Conservation (phyloP, 139 green algal species). For the Tetraselmis striata region DNA sequence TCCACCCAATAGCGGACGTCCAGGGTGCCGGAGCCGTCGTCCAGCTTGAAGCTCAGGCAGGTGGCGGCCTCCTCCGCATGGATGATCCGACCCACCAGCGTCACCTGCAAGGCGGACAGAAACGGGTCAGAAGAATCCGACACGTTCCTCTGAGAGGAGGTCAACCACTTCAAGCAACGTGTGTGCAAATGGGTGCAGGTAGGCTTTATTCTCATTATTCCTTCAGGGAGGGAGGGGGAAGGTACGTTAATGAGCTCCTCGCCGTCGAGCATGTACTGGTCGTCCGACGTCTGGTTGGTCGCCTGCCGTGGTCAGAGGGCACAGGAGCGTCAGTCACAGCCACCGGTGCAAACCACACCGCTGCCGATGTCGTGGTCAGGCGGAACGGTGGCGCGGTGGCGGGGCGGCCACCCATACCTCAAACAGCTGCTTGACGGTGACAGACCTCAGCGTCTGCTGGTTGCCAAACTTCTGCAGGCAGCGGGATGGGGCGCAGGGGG, state of each 20-base stretch:
- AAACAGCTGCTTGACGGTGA: conserved; percentile 63
- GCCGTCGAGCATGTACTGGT: conserved; percentile 30
- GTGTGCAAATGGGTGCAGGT: not conserved
- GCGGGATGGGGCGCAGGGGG: too few relatives aligned
- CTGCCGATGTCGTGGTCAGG: too few relatives aligned
- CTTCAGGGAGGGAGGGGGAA: not conserved
- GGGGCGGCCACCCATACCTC: too few relatives aligned
- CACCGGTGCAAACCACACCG: too few relatives aligned
- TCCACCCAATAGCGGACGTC: conserved; percentile 50
- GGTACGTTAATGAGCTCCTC: conserved; percentile 36
- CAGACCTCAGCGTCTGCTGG: conserved; percentile 38
- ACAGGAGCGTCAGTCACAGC: not conserved
- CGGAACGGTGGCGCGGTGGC: too few relatives aligned
- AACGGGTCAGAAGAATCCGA: not conserved
- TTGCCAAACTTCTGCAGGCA: conserved; percentile 6
- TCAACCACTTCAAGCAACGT: not conserved
- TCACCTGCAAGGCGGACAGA: conserved; percentile 37
- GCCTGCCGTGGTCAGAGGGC: conserved; percentile 20
- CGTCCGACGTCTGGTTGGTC: conserved; percentile 14
- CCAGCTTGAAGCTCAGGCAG: conserved; percentile 32
- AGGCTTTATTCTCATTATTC: conserved; percentile 1
- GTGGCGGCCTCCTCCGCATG: conserved; percentile 34
- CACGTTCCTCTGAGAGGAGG: too few relatives aligned
- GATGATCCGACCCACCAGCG: conserved; percentile 60
- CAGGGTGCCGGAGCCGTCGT: conserved; percentile 64